Conservation (phyloP, 352 stramenopile genomes). For the Achlya hypogyna region DNA sequence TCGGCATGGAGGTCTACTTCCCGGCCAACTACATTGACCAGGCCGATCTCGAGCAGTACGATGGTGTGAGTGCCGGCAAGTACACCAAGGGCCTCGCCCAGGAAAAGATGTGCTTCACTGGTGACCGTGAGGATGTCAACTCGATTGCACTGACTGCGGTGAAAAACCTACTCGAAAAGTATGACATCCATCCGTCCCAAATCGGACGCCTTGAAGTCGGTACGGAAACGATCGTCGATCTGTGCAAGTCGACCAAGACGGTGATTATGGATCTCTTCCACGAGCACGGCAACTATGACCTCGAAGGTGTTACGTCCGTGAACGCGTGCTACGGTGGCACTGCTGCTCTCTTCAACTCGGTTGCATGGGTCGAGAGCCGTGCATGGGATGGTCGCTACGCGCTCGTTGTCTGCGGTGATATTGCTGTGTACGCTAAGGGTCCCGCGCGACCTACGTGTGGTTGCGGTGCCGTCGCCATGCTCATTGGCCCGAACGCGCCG, state of each 20-base stretch:
- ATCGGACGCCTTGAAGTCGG: slow-evolving; percentile 95
- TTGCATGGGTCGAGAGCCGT: slow-evolving; percentile 92
- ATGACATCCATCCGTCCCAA: slow-evolving; percentile 67
- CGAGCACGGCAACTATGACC: slow-evolving; percentile 54
- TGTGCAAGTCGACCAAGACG: slow-evolving; percentile 88
- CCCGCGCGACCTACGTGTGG: slow-evolving; percentile 84
- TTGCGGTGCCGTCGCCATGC: slow-evolving; percentile 92
- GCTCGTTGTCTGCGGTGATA: slow-evolving; percentile 94
- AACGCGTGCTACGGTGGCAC: slow-evolving; percentile 99
- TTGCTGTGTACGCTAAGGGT: slow-evolving; percentile 93
- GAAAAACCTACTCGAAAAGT: slow-evolving; percentile 45
- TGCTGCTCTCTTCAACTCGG: slow-evolving; percentile 94
- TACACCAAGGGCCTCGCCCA: slow-evolving; percentile 76
- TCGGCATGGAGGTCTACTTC: slow-evolving; percentile 96
- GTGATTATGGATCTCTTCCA: slow-evolving; percentile 84
- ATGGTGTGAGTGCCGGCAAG: slow-evolving; percentile 76
- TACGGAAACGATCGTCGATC: slow-evolving; percentile 95
- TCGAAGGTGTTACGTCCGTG: slow-evolving; percentile 89
- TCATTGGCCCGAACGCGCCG: slow-evolving; percentile 93
- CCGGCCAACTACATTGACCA: slow-evolving; percentile 90
- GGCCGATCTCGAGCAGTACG: slow-evolving; percentile 89
- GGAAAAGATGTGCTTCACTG: slow-evolving; percentile 66
- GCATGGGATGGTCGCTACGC: slow-evolving; percentile 91
- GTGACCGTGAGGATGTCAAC: slow-evolving; percentile 88
- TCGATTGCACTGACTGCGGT: slow-evolving; percentile 73